Percentiles rank a stretch among this genome's conserved stretches.
Conservation (phyloP, 352 stramenopile genomes). For the Phytopythium litorale region DNA sequence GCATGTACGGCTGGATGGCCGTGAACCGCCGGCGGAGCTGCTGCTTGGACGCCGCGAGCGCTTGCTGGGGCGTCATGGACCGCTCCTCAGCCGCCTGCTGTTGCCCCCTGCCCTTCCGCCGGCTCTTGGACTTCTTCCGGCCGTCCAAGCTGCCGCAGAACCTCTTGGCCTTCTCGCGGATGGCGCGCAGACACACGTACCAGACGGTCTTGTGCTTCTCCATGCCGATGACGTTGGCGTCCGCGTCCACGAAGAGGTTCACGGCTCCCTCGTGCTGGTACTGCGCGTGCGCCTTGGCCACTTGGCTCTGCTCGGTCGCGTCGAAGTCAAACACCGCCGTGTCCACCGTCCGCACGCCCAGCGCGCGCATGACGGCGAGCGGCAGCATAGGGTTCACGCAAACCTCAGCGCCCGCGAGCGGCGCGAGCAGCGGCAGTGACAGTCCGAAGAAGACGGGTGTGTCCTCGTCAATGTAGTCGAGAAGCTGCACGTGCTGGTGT, state of each 20-base stretch:
- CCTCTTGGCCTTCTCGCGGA: conserved; percentile 77
- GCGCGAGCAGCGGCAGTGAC: conserved; percentile 44
- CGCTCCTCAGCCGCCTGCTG: background rate
- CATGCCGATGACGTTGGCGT: conserved; percentile 68
- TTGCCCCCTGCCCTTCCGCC: background rate
- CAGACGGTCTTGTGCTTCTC: conserved; percentile 84
- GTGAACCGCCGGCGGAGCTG: conserved; percentile 50
- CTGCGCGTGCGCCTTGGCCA: conserved; percentile 24
- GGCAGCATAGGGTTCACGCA: conserved; percentile 76
- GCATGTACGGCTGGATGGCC: conserved; percentile 49
- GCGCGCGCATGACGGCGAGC: conserved; percentile 44
- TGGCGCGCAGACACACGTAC: conserved; percentile 85
- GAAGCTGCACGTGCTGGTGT: conserved; percentile 76
- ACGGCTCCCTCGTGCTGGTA: conserved; percentile 75
- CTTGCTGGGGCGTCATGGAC: conserved; percentile 11
- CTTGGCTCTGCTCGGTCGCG: conserved; percentile 25
- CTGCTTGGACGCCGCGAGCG: conserved; percentile 18
- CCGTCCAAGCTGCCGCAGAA: conserved; percentile 19
- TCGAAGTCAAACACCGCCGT: conserved; percentile 52
- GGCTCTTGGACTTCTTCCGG: conserved; percentile 16
- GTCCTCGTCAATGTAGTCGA: conserved; percentile 61
- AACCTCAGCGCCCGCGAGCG: conserved; percentile 44
- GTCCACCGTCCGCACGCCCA: conserved; percentile 59
- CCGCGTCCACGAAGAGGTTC: conserved; percentile 63
- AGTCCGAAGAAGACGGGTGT: conserved; percentile 81